Evolutionary conservation across 768 basidiomycete genomes (phyloP).

Genomic region (Lactarius akahatsu): DNA sequence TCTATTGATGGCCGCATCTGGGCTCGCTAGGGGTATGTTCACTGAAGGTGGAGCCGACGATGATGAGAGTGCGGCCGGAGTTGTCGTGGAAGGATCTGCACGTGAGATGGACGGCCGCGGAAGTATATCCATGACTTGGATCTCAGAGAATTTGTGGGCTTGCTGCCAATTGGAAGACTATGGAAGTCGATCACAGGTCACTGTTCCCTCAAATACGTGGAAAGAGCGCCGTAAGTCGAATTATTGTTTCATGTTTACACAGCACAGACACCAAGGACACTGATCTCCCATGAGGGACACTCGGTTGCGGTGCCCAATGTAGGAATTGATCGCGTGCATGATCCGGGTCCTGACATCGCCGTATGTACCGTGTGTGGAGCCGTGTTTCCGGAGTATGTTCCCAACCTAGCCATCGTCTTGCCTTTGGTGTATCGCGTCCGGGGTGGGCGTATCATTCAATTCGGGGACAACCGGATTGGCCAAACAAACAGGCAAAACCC

Average conservation of each 20-base stretch:
- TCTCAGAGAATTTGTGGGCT: background rate
- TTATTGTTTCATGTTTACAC: background rate
- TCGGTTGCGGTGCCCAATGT: background rate
- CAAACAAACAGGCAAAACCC: no score
- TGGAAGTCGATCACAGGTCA: background rate
- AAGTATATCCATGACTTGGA: conserved; percentile 5
- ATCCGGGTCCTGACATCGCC: background rate
- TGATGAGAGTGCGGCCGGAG: background rate
- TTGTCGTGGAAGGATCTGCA: background rate
- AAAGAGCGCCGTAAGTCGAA: background rate
- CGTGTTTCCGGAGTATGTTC: no score
- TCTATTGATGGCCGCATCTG: background rate
- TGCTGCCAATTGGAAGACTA: background rate
- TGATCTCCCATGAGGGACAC: no score
- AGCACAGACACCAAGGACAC: background rate
- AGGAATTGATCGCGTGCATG: background rate
- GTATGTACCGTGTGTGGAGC: no score
- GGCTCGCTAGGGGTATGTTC: background rate
- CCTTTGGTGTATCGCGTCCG: no score
- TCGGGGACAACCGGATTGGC: no score
- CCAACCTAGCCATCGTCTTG: no score
- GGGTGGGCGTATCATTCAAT: no score
- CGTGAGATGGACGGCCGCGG: background rate
- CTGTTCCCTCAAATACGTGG: background rate
- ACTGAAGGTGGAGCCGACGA: background rate